These are phyloP conservation scores for Rhododendron williamsianum DNA, from an alignment of 148 eudicot genomes.

Conservation along the genomic window DNA sequence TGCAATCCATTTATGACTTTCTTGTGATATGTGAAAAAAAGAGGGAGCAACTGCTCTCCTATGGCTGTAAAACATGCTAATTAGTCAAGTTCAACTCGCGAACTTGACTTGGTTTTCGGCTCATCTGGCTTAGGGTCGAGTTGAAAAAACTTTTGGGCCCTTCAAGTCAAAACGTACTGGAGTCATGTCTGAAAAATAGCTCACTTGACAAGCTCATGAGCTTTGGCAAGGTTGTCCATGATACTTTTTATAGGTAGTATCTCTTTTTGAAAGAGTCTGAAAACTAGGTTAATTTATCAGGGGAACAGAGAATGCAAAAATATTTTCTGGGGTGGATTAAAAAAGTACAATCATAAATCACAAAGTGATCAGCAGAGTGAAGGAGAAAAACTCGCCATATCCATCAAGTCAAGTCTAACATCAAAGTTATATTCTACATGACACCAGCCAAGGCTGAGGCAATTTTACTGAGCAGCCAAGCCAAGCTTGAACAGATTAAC, in stretches of 20 bases:
- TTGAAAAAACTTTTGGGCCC: neutral
- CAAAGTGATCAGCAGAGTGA: neutral
- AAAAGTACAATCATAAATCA: neutral
- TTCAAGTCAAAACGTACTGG: neutral
- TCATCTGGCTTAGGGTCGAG: neutral
- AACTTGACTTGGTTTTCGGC: neutral
- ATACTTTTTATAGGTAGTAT: neutral
- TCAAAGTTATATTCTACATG: neutral
- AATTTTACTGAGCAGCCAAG: neutral
- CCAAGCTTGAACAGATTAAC: neutral
- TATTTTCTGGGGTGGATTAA: neutral
- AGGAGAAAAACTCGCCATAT: neutral
- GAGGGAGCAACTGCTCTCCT: neutral
- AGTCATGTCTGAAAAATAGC: slow-evolving; percentile 2
- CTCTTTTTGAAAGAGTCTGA: neutral
- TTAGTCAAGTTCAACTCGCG: neutral
- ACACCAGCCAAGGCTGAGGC: neutral
- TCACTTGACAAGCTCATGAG: neutral
- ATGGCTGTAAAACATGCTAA: neutral
- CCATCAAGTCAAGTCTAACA: neutral
- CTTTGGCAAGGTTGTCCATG: neutral
- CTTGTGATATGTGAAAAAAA: neutral
- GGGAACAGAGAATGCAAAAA: neutral
- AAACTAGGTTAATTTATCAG: neutral
- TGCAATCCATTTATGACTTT: neutral